A percentile compares a stretch with the other conserved stretches of the same genome.
These are phyloP conservation scores for Neurospora sp. DNA, from an alignment of 495 filamentous ascomycete genomes.

Conservation along the genomic window DNA sequence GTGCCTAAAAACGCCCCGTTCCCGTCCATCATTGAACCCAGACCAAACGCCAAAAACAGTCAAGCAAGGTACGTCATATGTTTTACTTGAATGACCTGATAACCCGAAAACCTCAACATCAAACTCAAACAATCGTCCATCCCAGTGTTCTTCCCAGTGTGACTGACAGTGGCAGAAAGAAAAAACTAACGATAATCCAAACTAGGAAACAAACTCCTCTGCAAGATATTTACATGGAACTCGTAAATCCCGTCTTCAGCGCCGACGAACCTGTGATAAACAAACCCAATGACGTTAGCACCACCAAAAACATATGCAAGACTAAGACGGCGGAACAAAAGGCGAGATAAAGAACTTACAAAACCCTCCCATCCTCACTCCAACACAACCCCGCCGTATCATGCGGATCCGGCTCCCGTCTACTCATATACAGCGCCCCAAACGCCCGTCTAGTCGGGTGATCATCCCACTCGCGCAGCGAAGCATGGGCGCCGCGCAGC, in stretches of 20 bases:
- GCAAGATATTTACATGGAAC: constrained; percentile 54
- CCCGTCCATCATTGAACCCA: neutral
- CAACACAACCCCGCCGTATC: constrained; percentile 61
- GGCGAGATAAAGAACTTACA: constrained; percentile 43
- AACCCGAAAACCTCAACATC: neutral
- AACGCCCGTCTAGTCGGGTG: constrained; percentile 9
- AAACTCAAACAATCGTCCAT: neutral
- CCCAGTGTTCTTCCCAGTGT: neutral
- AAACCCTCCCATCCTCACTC: constrained; percentile 55
- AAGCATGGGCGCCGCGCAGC: neutral
- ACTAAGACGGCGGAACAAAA: neutral
- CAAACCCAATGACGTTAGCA: too few species aligned
- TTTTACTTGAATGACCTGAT: neutral
- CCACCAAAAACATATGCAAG: too few species aligned
- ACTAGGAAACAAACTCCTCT: constrained; percentile 55
- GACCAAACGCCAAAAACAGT: neutral
- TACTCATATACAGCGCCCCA: constrained; percentile 8
- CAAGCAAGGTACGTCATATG: neutral
- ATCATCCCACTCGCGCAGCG: constrained; percentile 21
- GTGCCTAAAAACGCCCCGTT: neutral
- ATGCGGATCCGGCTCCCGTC: constrained; percentile 26
- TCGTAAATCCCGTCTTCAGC: constrained; percentile 68
- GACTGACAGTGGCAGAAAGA: neutral
- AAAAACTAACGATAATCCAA: constrained; percentile 41
- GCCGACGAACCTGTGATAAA: constrained; percentile 46